Evolutionary conservation across 2,329 filamentous ascomycete genomes (phyloP), one percentile per base, ranked within the genome.

Genomic region (Calcarisporium arbuscula): DNA sequence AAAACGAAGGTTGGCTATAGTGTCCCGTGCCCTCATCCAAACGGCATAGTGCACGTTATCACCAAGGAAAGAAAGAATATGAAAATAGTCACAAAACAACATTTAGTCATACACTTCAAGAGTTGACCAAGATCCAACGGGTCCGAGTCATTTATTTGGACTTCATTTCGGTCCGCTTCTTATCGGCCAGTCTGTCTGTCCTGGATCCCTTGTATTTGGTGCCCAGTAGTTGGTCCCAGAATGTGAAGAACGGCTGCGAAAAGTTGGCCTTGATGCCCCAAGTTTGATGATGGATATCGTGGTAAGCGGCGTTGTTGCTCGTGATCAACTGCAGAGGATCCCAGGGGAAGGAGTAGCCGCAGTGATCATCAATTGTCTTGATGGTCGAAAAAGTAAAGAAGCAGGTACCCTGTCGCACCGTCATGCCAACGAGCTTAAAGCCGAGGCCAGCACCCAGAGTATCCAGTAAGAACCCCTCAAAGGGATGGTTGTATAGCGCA

Each of bases 211-310:
- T 77, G 80, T 88, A 95, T 60, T 78, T 83, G 17, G 92, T 98
- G 33, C 81, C 80, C 16, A 95, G 68, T 19, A 88, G 54, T 30
- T 75, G 71, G 57, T 98, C 92, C 87, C 92, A 96, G 64, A 95
- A 88, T 30, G 85, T 95, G 64, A 96, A 95, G 65, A 89, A 94
- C 4, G 86, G 86, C 61, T 94, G 86, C 5, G 81, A 83, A 59
- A 87, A 94, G 64, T 94, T 94, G 45, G 82, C 85, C 74, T 96
- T 98, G 72, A 98, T 95, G 38, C 92, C 92, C 89, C 90, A 96
- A 61, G 85, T 94, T 64, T 98, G 92, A 64, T 98, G 92, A 62
- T 98, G 92, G 39, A 98, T 90, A 54, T 98, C 92, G 56, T 98
- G 92, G 61, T 96, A 98, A 22, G 81, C 82, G 18, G 92, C 90